Evolutionary conservation across 2,329 filamentous ascomycete species (phyloP).

Genomic region (Sporothrix brasiliensis): DNA sequence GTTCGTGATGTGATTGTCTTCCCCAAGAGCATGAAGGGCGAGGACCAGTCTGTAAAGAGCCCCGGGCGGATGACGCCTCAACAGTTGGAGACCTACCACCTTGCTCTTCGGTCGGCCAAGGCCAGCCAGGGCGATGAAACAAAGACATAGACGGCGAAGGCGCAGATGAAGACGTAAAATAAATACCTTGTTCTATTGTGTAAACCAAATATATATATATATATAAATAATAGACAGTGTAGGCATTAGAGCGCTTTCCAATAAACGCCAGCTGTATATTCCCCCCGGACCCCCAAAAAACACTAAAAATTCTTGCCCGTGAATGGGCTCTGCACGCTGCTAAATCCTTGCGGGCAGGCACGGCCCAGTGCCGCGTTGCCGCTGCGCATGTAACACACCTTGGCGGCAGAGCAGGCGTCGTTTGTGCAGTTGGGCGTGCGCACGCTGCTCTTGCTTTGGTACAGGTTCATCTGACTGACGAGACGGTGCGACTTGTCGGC

Average conservation of each 20-base stretch:
- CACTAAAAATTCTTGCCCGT: slow-evolving; percentile 44
- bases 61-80: slow-evolving; percentile 69
- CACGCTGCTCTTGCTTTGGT: slow-evolving; percentile 45
- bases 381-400: slow-evolving; percentile 62
- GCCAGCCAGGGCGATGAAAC: neutral
- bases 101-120: slow-evolving; percentile 37
- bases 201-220: no score
- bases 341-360: slow-evolving; percentile 56
- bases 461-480: slow-evolving; percentile 49
- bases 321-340: slow-evolving; percentile 45
- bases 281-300: neutral
- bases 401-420: slow-evolving; percentile 53
- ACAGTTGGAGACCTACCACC: slow-evolving; percentile 53
- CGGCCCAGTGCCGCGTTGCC: slow-evolving; percentile 56
- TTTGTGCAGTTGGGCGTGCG: slow-evolving; percentile 43
- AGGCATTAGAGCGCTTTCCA: neutral
- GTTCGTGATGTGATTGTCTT: slow-evolving; percentile 96
- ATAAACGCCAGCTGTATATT: slow-evolving; percentile 1
- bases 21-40: slow-evolving; percentile 88
- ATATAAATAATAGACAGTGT: neutral
- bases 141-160: neutral
- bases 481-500: slow-evolving; percentile 44
- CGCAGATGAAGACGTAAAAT: neutral
- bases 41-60: slow-evolving; percentile 80
- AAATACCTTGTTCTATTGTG: slow-evolving; percentile 22